phyloP scores from a whole-genome alignment of 257 asterid genomes.

The Cruciata laevipes region DNA sequence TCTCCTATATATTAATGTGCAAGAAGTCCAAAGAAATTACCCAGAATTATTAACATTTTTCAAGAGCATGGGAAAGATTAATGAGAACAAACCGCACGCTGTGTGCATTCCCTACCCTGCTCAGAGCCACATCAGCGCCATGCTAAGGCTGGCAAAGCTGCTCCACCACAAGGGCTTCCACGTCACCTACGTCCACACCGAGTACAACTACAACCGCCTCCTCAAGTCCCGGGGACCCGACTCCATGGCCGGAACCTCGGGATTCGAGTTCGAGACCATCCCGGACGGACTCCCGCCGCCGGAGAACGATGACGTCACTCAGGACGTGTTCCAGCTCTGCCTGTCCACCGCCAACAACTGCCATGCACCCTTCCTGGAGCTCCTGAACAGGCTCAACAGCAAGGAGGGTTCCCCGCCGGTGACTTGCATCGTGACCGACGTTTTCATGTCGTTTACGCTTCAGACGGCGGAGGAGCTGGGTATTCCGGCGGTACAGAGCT shows the following conservation, averaged over 20 bases:
- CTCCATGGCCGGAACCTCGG: background rate
- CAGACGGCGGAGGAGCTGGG: constrained; percentile 11
- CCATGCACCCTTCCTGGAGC: constrained; percentile 4
- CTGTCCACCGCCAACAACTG: background rate
- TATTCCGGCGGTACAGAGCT: constrained; percentile 8
- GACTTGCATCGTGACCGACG: constrained; percentile 13
- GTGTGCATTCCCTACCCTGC: constrained; percentile 23
- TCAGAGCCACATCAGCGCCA: constrained; percentile 20
- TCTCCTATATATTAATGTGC: background rate
- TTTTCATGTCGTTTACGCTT: constrained; percentile 11
- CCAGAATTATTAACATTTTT: no score
- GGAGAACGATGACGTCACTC: background rate
- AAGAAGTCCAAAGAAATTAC: background rate
- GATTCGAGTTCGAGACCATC: constrained; percentile 12
- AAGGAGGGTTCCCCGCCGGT: constrained; percentile 11
- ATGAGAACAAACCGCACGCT: constrained; percentile 17
- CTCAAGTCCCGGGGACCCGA: constrained; percentile 3
- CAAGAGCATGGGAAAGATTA: background rate
- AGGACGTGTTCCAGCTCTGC: constrained; percentile 4
- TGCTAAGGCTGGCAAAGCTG: constrained; percentile 18
- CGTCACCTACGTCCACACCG: constrained; percentile 23
- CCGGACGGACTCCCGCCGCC: constrained; percentile 17
- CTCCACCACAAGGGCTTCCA: constrained; percentile 19
- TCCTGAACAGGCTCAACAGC: constrained; percentile 9
- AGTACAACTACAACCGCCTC: constrained; percentile 18